Conservation (phyloP, 345 rosid species). For the Passiflora organensis region DNA sequence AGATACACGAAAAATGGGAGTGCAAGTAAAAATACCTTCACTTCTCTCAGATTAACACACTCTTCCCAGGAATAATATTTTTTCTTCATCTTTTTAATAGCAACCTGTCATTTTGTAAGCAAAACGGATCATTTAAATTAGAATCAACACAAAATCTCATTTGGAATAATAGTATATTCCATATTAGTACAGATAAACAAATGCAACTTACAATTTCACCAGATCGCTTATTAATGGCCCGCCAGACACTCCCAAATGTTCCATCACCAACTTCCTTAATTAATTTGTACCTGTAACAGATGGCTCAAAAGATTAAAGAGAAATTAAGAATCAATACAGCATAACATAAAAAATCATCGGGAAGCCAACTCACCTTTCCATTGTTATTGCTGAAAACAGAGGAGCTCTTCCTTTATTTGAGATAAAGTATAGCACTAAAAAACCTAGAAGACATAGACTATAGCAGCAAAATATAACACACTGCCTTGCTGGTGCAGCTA, state of each 20-base stretch:
- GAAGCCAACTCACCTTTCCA: slow-evolving; percentile 67
- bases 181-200: not conserved
- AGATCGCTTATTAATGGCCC: slow-evolving; percentile 67
- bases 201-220: slow-evolving; percentile 78
- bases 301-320: not conserved
- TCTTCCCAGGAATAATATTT: slow-evolving; percentile 94
- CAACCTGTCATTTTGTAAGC: slow-evolving; percentile 51
- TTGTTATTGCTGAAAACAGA: slow-evolving; percentile 33
- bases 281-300: slow-evolving; percentile 57
- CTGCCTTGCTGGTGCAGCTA: slow-evolving; percentile 29
- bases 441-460: slow-evolving; percentile 36
- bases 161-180: not conserved
- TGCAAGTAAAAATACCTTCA: slow-evolving; percentile 50
- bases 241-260: slow-evolving; percentile 93
- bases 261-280: slow-evolving; percentile 95
- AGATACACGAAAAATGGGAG: not conserved
- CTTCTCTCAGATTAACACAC: slow-evolving; percentile 89
- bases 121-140: not conserved
- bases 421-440: slow-evolving; percentile 24
- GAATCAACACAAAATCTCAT: no score
- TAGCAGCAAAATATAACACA: slow-evolving; percentile 18
- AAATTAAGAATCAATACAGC: not conserved
- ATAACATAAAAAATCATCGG: slow-evolving; percentile 1
- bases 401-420: slow-evolving; percentile 47
- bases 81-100: slow-evolving; percentile 94